Conservation (phyloP, 495 filamentous ascomycete species). For the Penicillium steckii region DNA sequence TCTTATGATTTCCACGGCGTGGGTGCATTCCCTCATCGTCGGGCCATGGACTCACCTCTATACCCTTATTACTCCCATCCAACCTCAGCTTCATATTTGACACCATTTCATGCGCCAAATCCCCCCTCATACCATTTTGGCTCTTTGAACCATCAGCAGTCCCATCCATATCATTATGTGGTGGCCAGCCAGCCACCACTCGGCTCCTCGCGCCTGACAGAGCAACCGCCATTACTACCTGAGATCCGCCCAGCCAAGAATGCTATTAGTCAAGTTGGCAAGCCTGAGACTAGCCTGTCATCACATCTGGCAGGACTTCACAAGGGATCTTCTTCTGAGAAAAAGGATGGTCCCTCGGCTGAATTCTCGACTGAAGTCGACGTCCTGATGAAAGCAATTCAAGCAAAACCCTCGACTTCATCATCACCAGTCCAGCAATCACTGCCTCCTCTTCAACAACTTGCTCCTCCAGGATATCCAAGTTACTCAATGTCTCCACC, state of each 20-base stretch:
- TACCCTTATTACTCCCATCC: slow-evolving; percentile 42
- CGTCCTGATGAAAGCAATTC: slow-evolving; percentile 88
- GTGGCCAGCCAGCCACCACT: slow-evolving; percentile 29
- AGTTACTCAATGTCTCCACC: slow-evolving; percentile 28
- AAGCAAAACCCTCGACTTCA: slow-evolving; percentile 54
- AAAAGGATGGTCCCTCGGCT: slow-evolving; percentile 36
- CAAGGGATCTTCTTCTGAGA: slow-evolving; percentile 8
- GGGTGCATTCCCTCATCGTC: slow-evolving; percentile 37
- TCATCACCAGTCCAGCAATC: slow-evolving; percentile 29
- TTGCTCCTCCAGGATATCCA: slow-evolving; percentile 23
- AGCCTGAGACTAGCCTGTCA: slow-evolving; percentile 1
- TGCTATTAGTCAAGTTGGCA: slow-evolving; percentile 32
- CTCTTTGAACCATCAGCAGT: slow-evolving; percentile 29
- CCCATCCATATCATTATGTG: slow-evolving; percentile 38
- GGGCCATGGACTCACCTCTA: slow-evolving; percentile 36
- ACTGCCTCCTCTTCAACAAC: slow-evolving; percentile 37
- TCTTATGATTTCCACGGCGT: slow-evolving; percentile 44
- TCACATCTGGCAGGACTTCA: background rate
- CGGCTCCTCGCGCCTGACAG: slow-evolving; percentile 32
- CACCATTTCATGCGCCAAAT: slow-evolving; percentile 40
- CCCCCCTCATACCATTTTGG: slow-evolving; percentile 34
- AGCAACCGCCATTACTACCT: slow-evolving; percentile 32
- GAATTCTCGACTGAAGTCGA: slow-evolving; percentile 83
- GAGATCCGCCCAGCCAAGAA: slow-evolving; percentile 45
- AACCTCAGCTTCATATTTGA: slow-evolving; percentile 31